phyloP scores from a whole-genome alignment of 331 rosid genomes.

The Malus hybrid region DNA sequence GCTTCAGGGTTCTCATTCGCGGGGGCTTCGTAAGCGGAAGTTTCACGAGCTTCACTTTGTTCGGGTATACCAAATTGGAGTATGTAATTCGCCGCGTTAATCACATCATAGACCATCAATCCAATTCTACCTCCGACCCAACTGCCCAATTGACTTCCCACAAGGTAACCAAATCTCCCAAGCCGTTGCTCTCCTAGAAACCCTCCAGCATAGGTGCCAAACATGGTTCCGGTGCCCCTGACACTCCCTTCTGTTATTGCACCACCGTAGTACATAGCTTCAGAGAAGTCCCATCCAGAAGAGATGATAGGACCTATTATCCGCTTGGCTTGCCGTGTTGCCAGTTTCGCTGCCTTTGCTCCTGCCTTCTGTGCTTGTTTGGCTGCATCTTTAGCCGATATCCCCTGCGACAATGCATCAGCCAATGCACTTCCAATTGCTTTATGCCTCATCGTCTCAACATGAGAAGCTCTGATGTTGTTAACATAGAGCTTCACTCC shows the following conservation, averaged over 20 bases:
- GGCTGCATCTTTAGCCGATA: slow-evolving; percentile 46
- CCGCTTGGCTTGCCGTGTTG: slow-evolving; percentile 52
- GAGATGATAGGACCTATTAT: slow-evolving; percentile 73
- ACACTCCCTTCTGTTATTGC: slow-evolving; percentile 55
- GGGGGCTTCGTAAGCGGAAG: slow-evolving; percentile 18
- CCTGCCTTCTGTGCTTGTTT: slow-evolving; percentile 61
- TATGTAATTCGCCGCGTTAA: slow-evolving; percentile 62
- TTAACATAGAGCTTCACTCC: slow-evolving; percentile 66
- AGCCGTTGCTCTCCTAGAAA: slow-evolving; percentile 61
- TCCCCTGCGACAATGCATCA: slow-evolving; percentile 50
- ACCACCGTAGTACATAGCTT: slow-evolving; percentile 79
- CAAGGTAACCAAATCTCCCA: slow-evolving; percentile 79
- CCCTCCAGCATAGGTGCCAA: slow-evolving; percentile 72
- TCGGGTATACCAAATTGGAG: slow-evolving; percentile 29
- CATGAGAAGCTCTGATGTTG: slow-evolving; percentile 65
- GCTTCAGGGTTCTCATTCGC: slow-evolving; percentile 19
- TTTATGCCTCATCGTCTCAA: slow-evolving; percentile 42
- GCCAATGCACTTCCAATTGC: slow-evolving; percentile 45
- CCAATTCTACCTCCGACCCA: slow-evolving; percentile 95
- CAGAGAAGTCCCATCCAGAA: slow-evolving; percentile 86
- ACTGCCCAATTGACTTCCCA: slow-evolving; percentile 88
- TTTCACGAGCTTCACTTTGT: slow-evolving; percentile 24
- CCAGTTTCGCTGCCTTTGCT: slow-evolving; percentile 63
- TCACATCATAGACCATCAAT: slow-evolving; percentile 73
- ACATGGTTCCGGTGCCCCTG: slow-evolving; percentile 68